Percentiles rank a stretch among this genome's conserved stretches.
Evolutionary conservation across 441 rosid genomes (phyloP).

Genomic region (Populus hybrid): DNA sequence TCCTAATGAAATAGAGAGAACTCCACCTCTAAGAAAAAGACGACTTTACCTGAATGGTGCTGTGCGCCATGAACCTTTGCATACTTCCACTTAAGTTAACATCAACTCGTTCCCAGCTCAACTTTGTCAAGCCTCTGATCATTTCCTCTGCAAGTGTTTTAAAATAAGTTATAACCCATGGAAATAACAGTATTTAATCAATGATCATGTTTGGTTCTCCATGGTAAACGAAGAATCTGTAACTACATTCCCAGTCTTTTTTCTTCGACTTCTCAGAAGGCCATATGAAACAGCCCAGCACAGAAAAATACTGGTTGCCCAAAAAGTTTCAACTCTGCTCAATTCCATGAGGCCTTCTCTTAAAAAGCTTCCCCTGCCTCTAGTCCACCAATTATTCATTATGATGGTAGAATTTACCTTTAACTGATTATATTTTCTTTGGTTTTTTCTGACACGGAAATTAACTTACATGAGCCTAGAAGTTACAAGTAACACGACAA

Average conservation of each 20-base stretch:
- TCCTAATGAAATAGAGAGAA: not conserved
- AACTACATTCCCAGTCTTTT: not conserved
- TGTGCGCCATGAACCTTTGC: slow-evolving; percentile 72
- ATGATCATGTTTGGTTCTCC: not conserved
- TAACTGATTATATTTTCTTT: not conserved
- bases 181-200: not conserved
- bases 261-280: not conserved
- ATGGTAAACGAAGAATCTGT: not conserved
- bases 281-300: not conserved
- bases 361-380: not conserved
- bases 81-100: slow-evolving; percentile 71
- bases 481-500: not conserved
- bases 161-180: not conserved
- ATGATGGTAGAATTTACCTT: not conserved
- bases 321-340: not conserved
- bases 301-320: not conserved
- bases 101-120: slow-evolving; percentile 81
- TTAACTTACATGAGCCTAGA: not conserved
- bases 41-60: slow-evolving; percentile 68
- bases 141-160: slow-evolving; percentile 55
- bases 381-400: not conserved
- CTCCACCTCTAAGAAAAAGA: not conserved
- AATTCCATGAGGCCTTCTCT: not conserved
- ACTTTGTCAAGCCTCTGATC: slow-evolving; percentile 56
- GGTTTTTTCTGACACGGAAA: not conserved